Evolutionary conservation across 2,329 filamentous ascomycete genomes (phyloP), one percentile per base, ranked within the genome.

Genomic region (Pseudocercospora vitis): DNA sequence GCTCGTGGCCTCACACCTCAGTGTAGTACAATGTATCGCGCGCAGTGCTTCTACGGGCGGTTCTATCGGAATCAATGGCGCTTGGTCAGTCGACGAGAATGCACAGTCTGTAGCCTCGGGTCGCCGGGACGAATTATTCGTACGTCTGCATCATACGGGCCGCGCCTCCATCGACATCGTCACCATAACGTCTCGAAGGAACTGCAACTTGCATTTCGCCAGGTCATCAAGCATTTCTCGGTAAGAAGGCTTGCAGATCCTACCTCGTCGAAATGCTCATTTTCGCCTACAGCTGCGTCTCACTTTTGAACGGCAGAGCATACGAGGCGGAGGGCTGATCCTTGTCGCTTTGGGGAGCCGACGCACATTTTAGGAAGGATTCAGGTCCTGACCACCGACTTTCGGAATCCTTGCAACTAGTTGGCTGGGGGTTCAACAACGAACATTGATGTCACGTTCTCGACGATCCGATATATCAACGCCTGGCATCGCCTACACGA

Each of bases 331-430:
- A 33, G 28, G 28, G 26, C 28, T 47, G 44, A 47, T 47, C 44
- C 44, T 47, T 14, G 44, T 32, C 28, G 29, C 29, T 32, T 47
- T 47, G 28, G 44, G 44, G 44, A 47, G 44, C 44, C 44, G 44
- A 19, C 26, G 44, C 26, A 31, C 44, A 21, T 23, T 32, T 33
- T 32, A 31, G 16, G 44, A 14, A 33, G 44, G 23, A 19, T 33
- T 12, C 28, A 32, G 26, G 26, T 31, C 44, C 44, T 28, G 26
- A 33, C 44, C 44, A 47, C 44, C 44, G 26, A 47, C 44, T 19
- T 47, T 33, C 26, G 29, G 32, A 24, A 21, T 47, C 28, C 26
- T 33, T 33, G 44, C 26, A 18, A 18, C 18, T 16, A 11, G 18
- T 21, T n/a, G 44, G 44, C 28, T 33, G 24, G 28, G 44, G 21